A percentile compares a stretch with the other conserved stretches of the same genome.
phyloP scores from a whole-genome alignment of 768 basidiomycete genomes.

The Hydnum rufescens region DNA sequence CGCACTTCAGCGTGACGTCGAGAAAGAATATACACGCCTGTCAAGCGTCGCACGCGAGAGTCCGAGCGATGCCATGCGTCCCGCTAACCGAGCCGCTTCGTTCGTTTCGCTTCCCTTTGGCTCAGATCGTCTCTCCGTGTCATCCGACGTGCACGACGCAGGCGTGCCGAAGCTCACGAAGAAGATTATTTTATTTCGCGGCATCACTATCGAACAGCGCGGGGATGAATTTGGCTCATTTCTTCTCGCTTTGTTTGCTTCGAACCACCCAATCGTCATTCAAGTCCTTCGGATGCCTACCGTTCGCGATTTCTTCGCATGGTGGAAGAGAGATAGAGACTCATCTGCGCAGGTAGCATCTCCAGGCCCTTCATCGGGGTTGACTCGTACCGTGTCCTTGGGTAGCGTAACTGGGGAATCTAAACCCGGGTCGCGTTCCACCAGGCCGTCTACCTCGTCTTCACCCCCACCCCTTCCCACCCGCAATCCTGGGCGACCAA shows the following conservation, averaged over 20 bases:
- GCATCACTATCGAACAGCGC: conserved; percentile 47
- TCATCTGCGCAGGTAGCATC: background rate
- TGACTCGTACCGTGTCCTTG: background rate
- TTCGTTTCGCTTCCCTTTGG: conserved; percentile 74
- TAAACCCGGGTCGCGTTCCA: background rate
- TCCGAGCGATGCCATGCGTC: conserved; percentile 32
- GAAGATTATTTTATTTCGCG: conserved; percentile 52
- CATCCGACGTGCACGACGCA: conserved; percentile 41
- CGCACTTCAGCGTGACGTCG: conserved; percentile 50
- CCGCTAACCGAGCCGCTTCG: conserved; percentile 37
- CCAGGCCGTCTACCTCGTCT: background rate
- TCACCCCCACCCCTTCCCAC: background rate
- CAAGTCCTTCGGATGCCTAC: background rate
- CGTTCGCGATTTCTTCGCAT: background rate
- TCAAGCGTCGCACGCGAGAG: conserved; percentile 32
- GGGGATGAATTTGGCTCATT: conserved; percentile 38
- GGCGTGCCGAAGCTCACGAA: conserved; percentile 48
- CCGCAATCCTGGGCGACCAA: background rate
- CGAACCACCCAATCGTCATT: background rate
- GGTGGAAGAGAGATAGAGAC: background rate
- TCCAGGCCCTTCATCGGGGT: background rate
- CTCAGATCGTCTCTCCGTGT: conserved; percentile 28
- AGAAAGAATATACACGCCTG: conserved; percentile 39
- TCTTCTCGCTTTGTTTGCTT: conserved; percentile 32
- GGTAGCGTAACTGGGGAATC: background rate